Base-by-base conservation (phyloP, 1,284 basidiomycete species). In the Jaminaea rosea region DNA sequence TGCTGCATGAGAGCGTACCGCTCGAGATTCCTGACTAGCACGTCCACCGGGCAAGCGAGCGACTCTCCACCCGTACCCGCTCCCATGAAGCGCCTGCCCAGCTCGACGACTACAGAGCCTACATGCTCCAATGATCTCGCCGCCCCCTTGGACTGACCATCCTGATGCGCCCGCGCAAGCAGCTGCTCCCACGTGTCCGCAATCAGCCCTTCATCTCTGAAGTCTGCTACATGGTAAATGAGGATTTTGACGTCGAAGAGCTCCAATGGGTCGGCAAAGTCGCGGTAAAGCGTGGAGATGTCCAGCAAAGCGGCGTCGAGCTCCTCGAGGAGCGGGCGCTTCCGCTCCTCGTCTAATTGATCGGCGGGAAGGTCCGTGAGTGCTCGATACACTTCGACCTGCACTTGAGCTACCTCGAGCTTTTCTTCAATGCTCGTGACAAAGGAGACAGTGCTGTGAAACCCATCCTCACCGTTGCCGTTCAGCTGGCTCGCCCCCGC, bases 361-460 rank as follows among this genome's bases (percentile, higher is more conserved):
- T 63, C 51, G 36, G 62, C 59, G 34, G 37, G 26, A 13, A 42
- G 63, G 64, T 67, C 78, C 68, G 49, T 76, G 73, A 45, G 56
- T 32, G 64, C 74, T 68, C 46, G 72, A 70, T 59, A 75, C 61
- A 62, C 81, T 75, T 96, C 91, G 34, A 93, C 79, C 71, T 99
- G 94, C 8, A 98, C 90, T 76, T 93, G 87, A 2, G 91, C 88
- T 11, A 98, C 94, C 52, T 98, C 94, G 8, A 98, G 81, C 72
- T 91, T 90, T 76, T 98, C 94, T 76, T 97, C 92, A 15, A 96
- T 78, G 59, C 90, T 86, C 0, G 86, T 88, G 24, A 93, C 80
- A 78, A 97, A 94, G 45, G 87, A 85, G 51, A 97, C 88, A 89
- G 90, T 62, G 83, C 26, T 87, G 80, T 15, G 88, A 85, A 29